Evolutionary conservation across 805 yeast genomes (phyloP), one percentile per base, ranked within the genome.

Genomic region (Candida piceae): DNA sequence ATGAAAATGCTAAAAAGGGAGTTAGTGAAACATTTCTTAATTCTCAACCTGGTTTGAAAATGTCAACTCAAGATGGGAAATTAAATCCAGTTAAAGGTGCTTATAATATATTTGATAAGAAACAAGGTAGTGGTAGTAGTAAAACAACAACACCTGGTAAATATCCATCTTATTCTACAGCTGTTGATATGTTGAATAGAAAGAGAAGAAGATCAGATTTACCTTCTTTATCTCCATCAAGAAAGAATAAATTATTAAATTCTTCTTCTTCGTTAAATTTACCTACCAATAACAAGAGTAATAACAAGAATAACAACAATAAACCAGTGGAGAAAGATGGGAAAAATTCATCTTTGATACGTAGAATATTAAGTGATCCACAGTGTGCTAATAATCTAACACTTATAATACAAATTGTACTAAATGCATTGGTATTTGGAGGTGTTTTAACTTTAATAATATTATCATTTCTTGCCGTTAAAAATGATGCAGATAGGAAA

Each of bases 401-500:
- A 2, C 33, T 49, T 6, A 31, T 57, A 2, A 32, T 55, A 10
- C 63, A 58, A 39, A 46, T 57, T 8, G 13, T 49, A 5, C 33
- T 58, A 10, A 58, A 58, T 30, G 34, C 57, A 10, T 25, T 54
- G 7, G 37, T 58, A 17, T 46, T 56, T 26, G 26, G 40, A 5
- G 39, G 48, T 7, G 36, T 56, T 16, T 24, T 55, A 15, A 36
- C 40, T 1, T 19, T 52, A 13, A 27, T 49, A 4, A n/a, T 47
- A 7, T 31, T 55, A 6, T 52, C 53, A 9, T 46, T 53, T 30
- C 17, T 50, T 25, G 48, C 57, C 3, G 52, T 57, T 12, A 58
- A 58, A 32, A 27, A 44, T 2, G 98, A 90, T 57, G 85, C 90
- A 12, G 75, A 78, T 41, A 70, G 69, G 41, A 84, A 83, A 51